phyloP scores from a whole-genome alignment of 2,329 filamentous ascomycete genomes.

The Colletotrichum godetiae region DNA sequence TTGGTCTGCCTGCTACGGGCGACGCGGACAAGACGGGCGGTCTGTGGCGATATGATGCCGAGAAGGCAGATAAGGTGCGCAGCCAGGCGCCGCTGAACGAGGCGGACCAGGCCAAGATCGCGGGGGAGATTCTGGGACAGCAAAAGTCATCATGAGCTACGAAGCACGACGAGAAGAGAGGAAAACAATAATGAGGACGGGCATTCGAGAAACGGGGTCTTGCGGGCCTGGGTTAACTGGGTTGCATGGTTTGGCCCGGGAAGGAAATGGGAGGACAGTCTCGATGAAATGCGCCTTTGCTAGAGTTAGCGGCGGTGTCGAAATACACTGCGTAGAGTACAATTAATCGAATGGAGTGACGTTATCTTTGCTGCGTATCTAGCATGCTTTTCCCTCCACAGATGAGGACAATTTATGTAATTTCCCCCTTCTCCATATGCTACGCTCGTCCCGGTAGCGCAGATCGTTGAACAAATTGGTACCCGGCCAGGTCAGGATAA shows the following conservation, averaged over 20 bases:
- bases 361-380: background rate
- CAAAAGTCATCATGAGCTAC: background rate
- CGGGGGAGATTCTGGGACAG: slow-evolving; percentile 49
- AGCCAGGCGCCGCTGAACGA: slow-evolving; percentile 60
- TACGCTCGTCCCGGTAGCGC: too few relatives aligned
- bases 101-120: slow-evolving; percentile 66
- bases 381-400: background rate
- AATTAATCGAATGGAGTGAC: background rate
- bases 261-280: background rate
- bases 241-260: background rate
- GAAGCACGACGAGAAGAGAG: background rate
- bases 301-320: slow-evolving; percentile 13
- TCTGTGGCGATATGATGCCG: slow-evolving; percentile 68
- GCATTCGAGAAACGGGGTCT: background rate
- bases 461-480: too few relatives aligned
- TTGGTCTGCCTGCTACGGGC: slow-evolving; percentile 61
- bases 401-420: too few relatives aligned
- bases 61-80: slow-evolving; percentile 70
- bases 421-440: too few relatives aligned
- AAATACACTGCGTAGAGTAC: background rate
- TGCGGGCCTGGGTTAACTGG: background rate
- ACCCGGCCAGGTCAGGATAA: too few relatives aligned
- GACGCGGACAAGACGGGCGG: slow-evolving; percentile 71
- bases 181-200: background rate
- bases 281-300: background rate